Evolutionary conservation across 1,284 basidiomycete species (phyloP).

Genomic region (Lentinula novae-zelandiae): DNA sequence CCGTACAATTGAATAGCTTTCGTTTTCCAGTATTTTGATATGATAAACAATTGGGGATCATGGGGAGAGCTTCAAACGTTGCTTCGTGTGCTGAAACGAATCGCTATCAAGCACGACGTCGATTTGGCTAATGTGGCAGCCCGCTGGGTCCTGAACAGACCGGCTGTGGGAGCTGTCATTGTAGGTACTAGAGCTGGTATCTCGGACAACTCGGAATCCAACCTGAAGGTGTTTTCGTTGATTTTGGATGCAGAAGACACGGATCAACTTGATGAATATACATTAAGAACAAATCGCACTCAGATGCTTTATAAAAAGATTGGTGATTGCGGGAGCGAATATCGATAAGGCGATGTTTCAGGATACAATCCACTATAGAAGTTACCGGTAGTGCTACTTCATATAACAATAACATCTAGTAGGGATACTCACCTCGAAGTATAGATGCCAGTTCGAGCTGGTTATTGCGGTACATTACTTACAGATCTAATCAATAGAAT

Average conservation of each 20-base stretch:
- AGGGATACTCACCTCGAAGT: too few species aligned
- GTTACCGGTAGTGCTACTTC: not conserved
- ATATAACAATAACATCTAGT: too few species aligned
- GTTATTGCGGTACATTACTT: too few species aligned
- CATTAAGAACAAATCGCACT: conserved; percentile 37
- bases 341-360: conserved; percentile 27
- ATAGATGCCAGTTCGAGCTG: too few species aligned
- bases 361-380: not conserved
- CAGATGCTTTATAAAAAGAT: conserved; percentile 43
- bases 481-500: too few species aligned
- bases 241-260: conserved; percentile 42
- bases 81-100: conserved; percentile 38
- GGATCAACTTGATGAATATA: conserved; percentile 40
- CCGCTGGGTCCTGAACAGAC: conserved; percentile 58
- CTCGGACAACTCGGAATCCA: conserved; percentile 52
- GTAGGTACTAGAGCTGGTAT: conserved; percentile 56
- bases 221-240: conserved; percentile 44
- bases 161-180: conserved; percentile 57
- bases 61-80: conserved; percentile 55
- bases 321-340: conserved; percentile 63
- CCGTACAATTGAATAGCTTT: not conserved
- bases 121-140: conserved; percentile 58
- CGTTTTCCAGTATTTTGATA: conserved; percentile 48
- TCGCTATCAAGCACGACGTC: conserved; percentile 47
- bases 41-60: conserved; percentile 53